Base-by-base conservation (phyloP, 2,329 filamentous ascomycete species). In the Phialocephala sp. region DNA sequence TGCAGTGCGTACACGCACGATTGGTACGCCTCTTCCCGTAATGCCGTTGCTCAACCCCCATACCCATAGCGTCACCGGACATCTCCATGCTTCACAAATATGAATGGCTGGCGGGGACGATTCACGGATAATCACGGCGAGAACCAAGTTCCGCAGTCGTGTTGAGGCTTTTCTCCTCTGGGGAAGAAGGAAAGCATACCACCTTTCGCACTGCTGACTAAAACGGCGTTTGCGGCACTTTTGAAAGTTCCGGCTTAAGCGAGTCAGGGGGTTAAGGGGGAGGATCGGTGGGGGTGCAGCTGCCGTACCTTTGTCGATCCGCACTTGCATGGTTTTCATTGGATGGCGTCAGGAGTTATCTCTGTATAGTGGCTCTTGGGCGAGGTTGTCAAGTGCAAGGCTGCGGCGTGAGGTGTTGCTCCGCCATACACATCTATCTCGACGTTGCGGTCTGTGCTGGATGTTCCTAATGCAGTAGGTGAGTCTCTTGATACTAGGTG, bases 161-260 rank as follows among this genome's bases (percentile, higher is more conserved):
- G 52, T 35, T 55, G 24, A 36, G 12, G 14, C n/a, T 35, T 55
- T 55, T 3, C 27, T 32, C 27, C 27, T 32, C 27, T 32, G 12
- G 14, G 2, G n/a, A 12, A 20, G 52, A 11, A 35, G 52, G 12
- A 14, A 50, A n/a, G 45, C 45, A 50, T 6, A 50, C n/a, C 20
- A 50, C 45, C 22, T 24, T 24, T n/a, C 24, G 4, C 15, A 50
- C 22, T 6, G 35, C 55, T 39, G 55, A 37, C 32, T 37, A 37
- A 36, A 22, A 8, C 32, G 55, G 32, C 18, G 20, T 41, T 41
- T 27, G n/a, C n/a, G 55, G 36, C 18, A 22, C 11, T 37, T 36
- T 20, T 37, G 8, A 37, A 57, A 57, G 55, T 57, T 22, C 55
- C 55, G 55, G 20, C 4, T 22, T 24, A 57, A 57, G 55, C 55